Base-by-base conservation (phyloP, 305 asterid species). In the Ajuga reptans region DNA sequence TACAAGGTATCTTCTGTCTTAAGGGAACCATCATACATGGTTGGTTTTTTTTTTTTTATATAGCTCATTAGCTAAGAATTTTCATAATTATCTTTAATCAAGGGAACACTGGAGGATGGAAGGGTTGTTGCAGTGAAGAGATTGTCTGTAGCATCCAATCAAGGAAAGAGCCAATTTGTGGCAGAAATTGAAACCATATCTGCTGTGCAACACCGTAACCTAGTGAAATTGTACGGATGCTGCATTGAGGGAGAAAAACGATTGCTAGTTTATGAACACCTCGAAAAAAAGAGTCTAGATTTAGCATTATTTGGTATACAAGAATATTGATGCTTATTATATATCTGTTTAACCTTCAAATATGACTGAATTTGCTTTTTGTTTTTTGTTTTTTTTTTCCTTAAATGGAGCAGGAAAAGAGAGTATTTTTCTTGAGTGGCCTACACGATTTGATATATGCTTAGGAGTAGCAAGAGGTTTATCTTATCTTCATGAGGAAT, bases 181-280 rank as follows among this genome's bases (percentile, higher is more conserved):
- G 85, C 93, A 50, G 97, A 90, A 79, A 90, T 90, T 55, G 90
- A 87, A 24, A 80, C 89, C 27, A 88, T 88, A 70, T 90, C 95
- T n/a, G 86, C 85, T 29, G 92, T 90, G 68, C 90, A 88, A 24
- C 97, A 88, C 68, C 87, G 87, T 37, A 90, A 88, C 85, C 91
- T 90, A 11, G 97, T 90, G 76, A 86, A 85, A 72, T 58, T 88
- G 64, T 82, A 82, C 41, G 96, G 97, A 12, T 91, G 95, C 75
- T 90, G 97, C 84, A 84, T 86, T 5, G 92, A 90, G 72, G 92
- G 92, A 41, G 86, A 69, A 1, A 84, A 82, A 39, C 81, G 96
- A 45, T 75, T 88, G 64, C 87, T 89, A 59, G 91, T 89, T 14
- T 90, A 90, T 52, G 93, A 86, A 79, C 87, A 83, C 56, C 90